Base-by-base conservation (phyloP, 2,329 filamentous ascomycete species). In the Myriosclerotinia duriaeana region DNA sequence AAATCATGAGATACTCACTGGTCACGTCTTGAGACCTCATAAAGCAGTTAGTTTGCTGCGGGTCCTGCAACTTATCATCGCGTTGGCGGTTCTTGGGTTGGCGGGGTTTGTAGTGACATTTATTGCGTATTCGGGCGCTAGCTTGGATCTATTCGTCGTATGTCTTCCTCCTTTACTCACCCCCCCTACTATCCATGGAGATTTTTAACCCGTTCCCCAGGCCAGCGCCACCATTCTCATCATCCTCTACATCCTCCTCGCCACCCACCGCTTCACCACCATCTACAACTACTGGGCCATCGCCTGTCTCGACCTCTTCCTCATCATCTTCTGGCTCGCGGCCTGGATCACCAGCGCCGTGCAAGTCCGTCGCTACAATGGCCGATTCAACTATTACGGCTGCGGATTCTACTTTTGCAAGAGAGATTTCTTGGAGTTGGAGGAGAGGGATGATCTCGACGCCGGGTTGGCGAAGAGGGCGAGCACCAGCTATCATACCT, bases 251-350 rank as follows among this genome's bases (percentile, higher is more conserved):
- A 64, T 53, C 7, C 59, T 66, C 5, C 11, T 64, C 17, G 17
- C 59, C 0, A 53, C 58, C 17, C 58, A 64, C n/a, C 53, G 11
- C 11, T 50, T 66, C 52, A 63, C 50, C 5, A 42, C 12, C 14
- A 64, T 66, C 40, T 66, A 53, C 42, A 64, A 55, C 14, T 52
- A 56, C 20, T 66, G 60, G 58, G 65, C 53, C 5, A 56, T 66
- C n/a, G 50, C 42, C 2, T 50, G 59, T 36, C 50, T 66, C 4
- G 65, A 66, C 20, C 14, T 66, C 2, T 52, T 64, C 42, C 30
- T 63, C 9, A 9, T 56, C 3, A 58, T 56, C 20, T 53, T 66
- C 36, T 66, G 65, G 65, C 20, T 66, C 8, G 50, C 62, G 3
- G 40, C 65, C 1, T 66, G 61, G 42, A 53, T 56, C 14, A 60